Evolutionary conservation across 257 asterid species (phyloP), one percentile per base, ranked within the genome.

Genomic region (Nicotiana tabacum): DNA sequence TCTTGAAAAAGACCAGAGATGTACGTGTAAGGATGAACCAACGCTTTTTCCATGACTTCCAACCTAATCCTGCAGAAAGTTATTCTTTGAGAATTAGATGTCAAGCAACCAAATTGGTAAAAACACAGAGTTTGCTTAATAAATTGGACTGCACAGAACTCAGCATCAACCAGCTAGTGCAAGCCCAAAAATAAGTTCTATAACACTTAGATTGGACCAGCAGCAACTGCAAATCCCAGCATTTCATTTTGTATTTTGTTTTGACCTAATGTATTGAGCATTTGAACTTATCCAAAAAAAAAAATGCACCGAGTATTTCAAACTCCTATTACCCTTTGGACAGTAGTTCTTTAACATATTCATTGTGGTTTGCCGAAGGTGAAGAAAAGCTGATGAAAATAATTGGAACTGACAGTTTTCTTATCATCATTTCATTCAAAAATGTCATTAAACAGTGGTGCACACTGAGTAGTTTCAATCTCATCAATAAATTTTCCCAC

Each of bases 21-120:
- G 98, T 92, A 43, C 98, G 97, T 29, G 98, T 95, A 58, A 95
- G 98, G 88, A 95, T 93, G 85, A 95, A 95, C 98, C 98, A 95
- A 17, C 98, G 92, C 86, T 91, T 95, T 90, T 95, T 95, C 98
- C 98, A 95, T 66, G 96, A 93, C 90, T 91, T 95, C 98, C 98
- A 93, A 66, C 98, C 98, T 87, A 95, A 86, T 81, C 98, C 98
- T 95, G 98, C 90, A 91, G 85, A 66, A 87, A 83, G 76, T 70
- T 79, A 12, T 51, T 39, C 21, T 48, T 48, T 72, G 15, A 72
- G 39, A 74, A 27, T 74, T 48, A 48, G 62, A 48, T 27, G 58
- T 48, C 80, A 48, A 48, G 24, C 29, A 43, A 48, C 62, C 62
- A 48, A 74, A 12, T 48, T 46, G 43, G 21, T 48, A 21, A 72